Evolutionary conservation across 2,329 filamentous ascomycete species (phyloP), one percentile per base, ranked within the genome.

Genomic region (Canariomyces notabilis): DNA sequence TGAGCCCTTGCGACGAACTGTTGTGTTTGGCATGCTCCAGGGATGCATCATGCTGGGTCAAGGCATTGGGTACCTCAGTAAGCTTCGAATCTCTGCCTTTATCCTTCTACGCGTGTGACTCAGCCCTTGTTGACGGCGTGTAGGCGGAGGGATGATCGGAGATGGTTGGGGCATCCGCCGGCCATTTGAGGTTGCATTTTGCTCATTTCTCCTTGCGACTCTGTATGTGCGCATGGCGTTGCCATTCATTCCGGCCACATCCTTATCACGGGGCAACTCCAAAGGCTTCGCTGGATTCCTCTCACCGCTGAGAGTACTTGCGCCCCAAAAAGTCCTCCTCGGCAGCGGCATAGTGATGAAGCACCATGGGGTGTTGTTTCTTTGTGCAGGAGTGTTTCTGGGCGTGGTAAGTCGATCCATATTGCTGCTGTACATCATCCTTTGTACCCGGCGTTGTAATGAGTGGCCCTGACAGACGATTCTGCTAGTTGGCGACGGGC

Each of bases 21-120:
- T 73, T 0, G 76, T 82, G 0, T 77, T 87, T 48, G 84, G 84
- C 0, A 70, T 76, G 53, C 65, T 88, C 0, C 80, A 84, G 52
- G 84, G 84, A 0, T 76, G 72, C 44, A 76, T 83, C 46, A 83
- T 86, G 74, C 69, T 87, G 2, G 84, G 83, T 0, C 76, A 77
- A 3, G 79, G 80, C 0, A 67, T 81, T 7, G 83, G 82, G 0
- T 85, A 79, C 44, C 65, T 87, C 1, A 60, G 74, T 76, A 61
- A 47, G 70, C 57, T n/a, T 5, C 57, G 6, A 5, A 22, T 5
- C 26, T 11, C 21, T 22, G 16, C 20, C 2, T 21, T 23, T 29
- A 14, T 9, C 23, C 18, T 44, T n/a, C n/a, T n/a, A n/a, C n/a
- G n/a, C n/a, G n/a, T n/a, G n/a, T n/a, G n/a, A n/a, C n/a, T n/a